Base-by-base conservation (phyloP, 179 eudicot species). In the Beta macrorhiza region DNA sequence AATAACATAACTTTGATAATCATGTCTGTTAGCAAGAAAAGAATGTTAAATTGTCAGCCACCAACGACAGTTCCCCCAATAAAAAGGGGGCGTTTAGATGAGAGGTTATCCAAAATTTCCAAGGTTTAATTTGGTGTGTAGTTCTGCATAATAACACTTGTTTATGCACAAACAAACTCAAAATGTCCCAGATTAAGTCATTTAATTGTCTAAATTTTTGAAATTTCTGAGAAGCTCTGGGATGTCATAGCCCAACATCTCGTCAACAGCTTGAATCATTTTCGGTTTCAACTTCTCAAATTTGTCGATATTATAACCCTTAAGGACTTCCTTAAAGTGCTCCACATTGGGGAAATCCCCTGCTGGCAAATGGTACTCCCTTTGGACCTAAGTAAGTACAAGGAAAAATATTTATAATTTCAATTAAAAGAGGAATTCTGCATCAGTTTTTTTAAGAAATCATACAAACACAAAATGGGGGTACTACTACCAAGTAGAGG, bases 261-360 rank as follows among this genome's bases (percentile, higher is more conserved):
- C 84, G 78, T 82, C 84, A 44, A 82, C 84, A 47, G 81, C 76
- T 72, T 82, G 84, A 17, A 82, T 82, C 57, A 82, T 13, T 64
- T 78, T 82, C 9, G 84, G 84, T 45, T 78, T 78, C 74, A 82
- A 55, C 72, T 25, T 82, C 81, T 82, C 84, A 72, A 82, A 82
- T 47, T 82, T 78, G 74, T 78, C 84, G 4, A 82, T 78, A 56
- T 64, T 82, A 78, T 82, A 82, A 78, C 69, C 84, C 49, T 5
- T 56, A 8, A 82, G 81, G 15, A 78, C 78, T 67, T 82, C 84
- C 81, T 71, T 64, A 44, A 78, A 82, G 59, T 78, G 78, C 51
- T 78, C 84, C 19, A 82, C 81, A 59, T 81, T 42, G 2, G 83
- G 83, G 17, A 81, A 76, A 69, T 81, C 83, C 19, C 83, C 83